Evolutionary conservation across 768 basidiomycete genomes (phyloP).

Genomic region (Cantharellus anzutake): DNA sequence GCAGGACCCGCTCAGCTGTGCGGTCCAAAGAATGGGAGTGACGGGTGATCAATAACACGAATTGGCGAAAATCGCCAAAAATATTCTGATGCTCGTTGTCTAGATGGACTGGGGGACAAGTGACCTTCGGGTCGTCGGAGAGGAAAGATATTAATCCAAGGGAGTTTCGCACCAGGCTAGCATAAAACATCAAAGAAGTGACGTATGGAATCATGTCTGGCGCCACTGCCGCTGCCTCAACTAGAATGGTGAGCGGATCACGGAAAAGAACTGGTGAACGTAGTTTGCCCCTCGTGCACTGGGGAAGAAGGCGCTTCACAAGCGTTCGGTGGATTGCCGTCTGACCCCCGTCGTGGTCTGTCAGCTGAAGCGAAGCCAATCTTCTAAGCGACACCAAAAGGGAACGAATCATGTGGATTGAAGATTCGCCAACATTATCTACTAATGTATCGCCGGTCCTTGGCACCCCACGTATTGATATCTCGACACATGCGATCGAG

Average conservation of each 20-base stretch:
- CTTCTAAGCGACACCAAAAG: constrained; percentile 50
- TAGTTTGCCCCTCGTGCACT: constrained; percentile 78
- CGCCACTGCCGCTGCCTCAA: constrained; percentile 78
- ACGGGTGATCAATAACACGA: constrained; percentile 79
- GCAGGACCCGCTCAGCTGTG: constrained; percentile 59
- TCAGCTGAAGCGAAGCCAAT: constrained; percentile 49
- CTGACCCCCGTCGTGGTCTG: constrained; percentile 52
- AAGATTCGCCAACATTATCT: constrained; percentile 62
- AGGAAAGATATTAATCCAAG: constrained; percentile 71
- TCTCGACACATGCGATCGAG: constrained; percentile 66
- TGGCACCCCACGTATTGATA: constrained; percentile 47
- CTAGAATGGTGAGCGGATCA: constrained; percentile 75
- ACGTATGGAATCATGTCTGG: constrained; percentile 83
- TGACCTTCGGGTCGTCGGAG: constrained; percentile 17
- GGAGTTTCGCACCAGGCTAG: constrained; percentile 68
- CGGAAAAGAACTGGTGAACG: constrained; percentile 73
- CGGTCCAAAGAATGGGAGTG: constrained; percentile 80
- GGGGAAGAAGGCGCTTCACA: constrained; percentile 74
- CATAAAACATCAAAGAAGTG: constrained; percentile 78
- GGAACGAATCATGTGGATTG: constrained; percentile 57
- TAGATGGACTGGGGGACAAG: not conserved
- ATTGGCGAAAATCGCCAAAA: constrained; percentile 74
- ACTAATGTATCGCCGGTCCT: constrained; percentile 29
- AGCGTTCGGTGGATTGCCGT: constrained; percentile 68
- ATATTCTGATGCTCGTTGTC: constrained; percentile 22